These are phyloP conservation scores for Auxenochlorella protothecoides DNA, from an alignment of 139 green algal species.

Conservation along the genomic window DNA sequence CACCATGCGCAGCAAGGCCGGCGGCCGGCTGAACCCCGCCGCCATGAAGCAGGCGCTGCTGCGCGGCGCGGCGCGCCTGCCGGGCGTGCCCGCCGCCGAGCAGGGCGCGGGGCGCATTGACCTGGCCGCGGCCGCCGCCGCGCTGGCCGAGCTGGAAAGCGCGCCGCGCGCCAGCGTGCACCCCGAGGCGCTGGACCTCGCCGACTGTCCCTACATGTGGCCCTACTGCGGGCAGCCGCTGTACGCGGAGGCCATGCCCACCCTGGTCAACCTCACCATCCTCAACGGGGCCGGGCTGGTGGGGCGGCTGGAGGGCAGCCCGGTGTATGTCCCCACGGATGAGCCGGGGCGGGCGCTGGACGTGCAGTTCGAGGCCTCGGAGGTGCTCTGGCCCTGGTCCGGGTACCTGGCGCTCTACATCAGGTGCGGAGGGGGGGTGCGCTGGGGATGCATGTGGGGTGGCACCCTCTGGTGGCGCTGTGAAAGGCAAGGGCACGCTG, in stretches of 20 bases:
- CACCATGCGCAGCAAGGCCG: slow-evolving; percentile 32
- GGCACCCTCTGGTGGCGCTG: too few species aligned
- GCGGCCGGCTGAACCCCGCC: slow-evolving; percentile 77
- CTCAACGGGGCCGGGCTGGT: slow-evolving; percentile 89
- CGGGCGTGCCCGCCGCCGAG: slow-evolving; percentile 72
- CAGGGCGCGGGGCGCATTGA: slow-evolving; percentile 15
- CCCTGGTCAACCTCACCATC: slow-evolving; percentile 93
- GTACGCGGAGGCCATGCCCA: slow-evolving; percentile 66
- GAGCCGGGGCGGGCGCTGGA: slow-evolving; percentile 62
- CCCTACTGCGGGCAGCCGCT: slow-evolving; percentile 80
- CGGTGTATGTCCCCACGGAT: slow-evolving; percentile 45
- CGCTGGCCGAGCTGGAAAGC: too few species aligned
- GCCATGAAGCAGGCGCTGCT: slow-evolving; percentile 98
- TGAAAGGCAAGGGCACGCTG: too few species aligned
- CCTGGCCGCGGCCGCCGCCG: too few species aligned
- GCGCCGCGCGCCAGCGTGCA: neutral
- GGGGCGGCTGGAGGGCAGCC: slow-evolving; percentile 40
- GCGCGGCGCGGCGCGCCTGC: slow-evolving; percentile 71
- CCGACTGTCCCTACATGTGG: slow-evolving; percentile 93
- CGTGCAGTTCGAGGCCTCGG: slow-evolving; percentile 64
- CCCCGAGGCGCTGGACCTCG: slow-evolving; percentile 58
- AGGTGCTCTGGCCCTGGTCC: slow-evolving; percentile 90
- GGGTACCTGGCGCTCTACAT: slow-evolving; percentile 87
- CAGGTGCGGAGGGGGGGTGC: neutral
- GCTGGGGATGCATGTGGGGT: too few species aligned